Evolutionary conservation across 371 early-diverging fungal genomes (phyloP).

Genomic region (Syncephalastrum contaminatum): DNA sequence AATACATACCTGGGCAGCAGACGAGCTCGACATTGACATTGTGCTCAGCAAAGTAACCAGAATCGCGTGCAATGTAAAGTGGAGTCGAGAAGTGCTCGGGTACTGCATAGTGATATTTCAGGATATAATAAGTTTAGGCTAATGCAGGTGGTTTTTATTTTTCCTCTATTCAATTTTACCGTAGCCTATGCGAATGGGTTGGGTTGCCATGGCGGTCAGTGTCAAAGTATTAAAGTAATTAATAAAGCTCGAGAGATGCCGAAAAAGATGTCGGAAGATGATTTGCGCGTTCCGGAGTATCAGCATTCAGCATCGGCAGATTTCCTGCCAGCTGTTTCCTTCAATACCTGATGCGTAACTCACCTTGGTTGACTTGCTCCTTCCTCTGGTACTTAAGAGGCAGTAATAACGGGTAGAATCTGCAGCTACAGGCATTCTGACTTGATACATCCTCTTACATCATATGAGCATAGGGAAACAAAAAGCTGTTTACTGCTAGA

Average conservation of each 20-base stretch:
- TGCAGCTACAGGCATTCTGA: no score
- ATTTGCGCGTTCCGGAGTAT: no score
- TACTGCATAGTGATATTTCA: slow-evolving; percentile 39
- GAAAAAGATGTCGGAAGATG: background rate
- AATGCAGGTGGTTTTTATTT: background rate
- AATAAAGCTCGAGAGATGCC: background rate
- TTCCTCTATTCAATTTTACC: slow-evolving; percentile 18
- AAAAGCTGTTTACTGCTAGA: no score
- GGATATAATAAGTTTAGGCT: background rate
- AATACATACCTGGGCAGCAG: slow-evolving; percentile 54
- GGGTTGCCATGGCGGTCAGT: background rate
- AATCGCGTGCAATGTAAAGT: slow-evolving; percentile 65
- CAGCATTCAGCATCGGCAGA: no score
- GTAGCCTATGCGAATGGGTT: slow-evolving; percentile 43
- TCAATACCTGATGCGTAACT: no score
- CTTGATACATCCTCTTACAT: no score
- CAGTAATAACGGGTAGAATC: no score
- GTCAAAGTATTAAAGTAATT: slow-evolving; percentile 2
- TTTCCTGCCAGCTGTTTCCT: no score
- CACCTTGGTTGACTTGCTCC: no score
- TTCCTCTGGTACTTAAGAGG: no score
- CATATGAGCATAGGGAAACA: no score
- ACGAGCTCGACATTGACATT: slow-evolving; percentile 66
- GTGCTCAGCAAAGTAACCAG: slow-evolving; percentile 55
- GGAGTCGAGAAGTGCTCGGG: slow-evolving; percentile 91